These are phyloP conservation scores for Tylopilus rubrobrunneus DNA, from an alignment of 768 basidiomycete genomes.

Conservation along the genomic window DNA sequence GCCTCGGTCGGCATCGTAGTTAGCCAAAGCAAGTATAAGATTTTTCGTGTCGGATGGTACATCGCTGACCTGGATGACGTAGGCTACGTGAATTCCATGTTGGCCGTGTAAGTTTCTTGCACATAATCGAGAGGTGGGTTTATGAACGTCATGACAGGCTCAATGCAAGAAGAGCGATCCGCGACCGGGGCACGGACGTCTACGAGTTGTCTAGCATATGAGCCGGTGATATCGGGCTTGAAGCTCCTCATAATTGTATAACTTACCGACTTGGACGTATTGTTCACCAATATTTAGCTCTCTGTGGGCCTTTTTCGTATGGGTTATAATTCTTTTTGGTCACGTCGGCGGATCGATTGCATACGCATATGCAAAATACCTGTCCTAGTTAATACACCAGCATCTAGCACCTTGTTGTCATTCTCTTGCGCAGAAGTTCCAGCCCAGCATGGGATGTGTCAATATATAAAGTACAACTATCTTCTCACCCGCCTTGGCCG, in stretches of 20 bases:
- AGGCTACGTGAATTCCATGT: constrained; percentile 15
- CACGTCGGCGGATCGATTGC: too few species aligned
- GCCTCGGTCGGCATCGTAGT: constrained; percentile 1
- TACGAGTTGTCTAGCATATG: constrained; percentile 1
- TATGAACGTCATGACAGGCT: constrained; percentile 2
- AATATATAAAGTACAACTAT: too few species aligned
- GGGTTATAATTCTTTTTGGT: not conserved
- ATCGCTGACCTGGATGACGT: not conserved
- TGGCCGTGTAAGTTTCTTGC: constrained; percentile 8
- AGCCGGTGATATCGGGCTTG: not conserved
- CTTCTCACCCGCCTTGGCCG: too few species aligned
- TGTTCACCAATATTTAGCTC: not conserved
- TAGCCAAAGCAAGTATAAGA: constrained; percentile 3
- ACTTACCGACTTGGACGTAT: not conserved
- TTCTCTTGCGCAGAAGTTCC: too few species aligned
- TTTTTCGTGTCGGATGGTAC: not conserved
- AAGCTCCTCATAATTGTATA: not conserved
- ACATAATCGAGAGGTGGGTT: not conserved
- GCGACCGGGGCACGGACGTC: constrained; percentile 1
- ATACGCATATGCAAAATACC: too few species aligned
- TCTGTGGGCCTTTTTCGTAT: not conserved
- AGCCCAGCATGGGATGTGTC: too few species aligned
- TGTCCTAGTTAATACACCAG: not conserved
- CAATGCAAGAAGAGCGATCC: constrained; percentile 8
- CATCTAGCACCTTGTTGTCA: not conserved